Evolutionary conservation across 2,329 filamentous ascomycete genomes (phyloP).

Genomic region (Aspergillus texensis): DNA sequence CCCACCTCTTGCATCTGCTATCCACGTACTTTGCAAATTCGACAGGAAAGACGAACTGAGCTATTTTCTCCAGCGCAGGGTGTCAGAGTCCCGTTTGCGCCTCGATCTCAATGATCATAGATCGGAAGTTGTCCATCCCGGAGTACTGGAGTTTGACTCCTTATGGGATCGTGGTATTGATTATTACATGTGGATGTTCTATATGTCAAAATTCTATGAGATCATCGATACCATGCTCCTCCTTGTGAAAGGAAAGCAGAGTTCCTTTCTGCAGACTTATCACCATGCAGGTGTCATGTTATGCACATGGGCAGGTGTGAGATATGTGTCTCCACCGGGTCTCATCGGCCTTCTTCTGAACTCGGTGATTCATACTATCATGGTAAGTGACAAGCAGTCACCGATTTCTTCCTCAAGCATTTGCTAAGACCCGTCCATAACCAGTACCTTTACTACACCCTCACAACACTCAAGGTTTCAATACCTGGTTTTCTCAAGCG

Average conservation of each 20-base stretch:
- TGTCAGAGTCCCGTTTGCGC: too few relatives aligned
- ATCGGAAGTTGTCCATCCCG: background rate
- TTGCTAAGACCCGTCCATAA: background rate
- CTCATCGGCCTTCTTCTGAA: background rate
- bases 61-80: background rate
- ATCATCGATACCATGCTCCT: background rate
- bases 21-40: background rate
- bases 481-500: background rate
- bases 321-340: background rate
- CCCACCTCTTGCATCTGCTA: background rate
- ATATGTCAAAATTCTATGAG: background rate
- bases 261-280: background rate
- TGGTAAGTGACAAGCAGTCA: background rate
- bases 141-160: background rate
- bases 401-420: background rate
- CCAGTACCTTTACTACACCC: background rate
- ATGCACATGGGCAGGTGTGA: background rate
- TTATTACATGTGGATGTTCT: background rate
- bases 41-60: background rate
- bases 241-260: background rate
- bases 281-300: background rate
- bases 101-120: background rate
- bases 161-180: background rate
- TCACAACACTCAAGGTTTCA: background rate
- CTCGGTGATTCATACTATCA: background rate